A percentile compares a stretch with the other conserved stretches of the same genome.
Conservation (phyloP, 306 rosid species). For the Abrus precatorius region DNA sequence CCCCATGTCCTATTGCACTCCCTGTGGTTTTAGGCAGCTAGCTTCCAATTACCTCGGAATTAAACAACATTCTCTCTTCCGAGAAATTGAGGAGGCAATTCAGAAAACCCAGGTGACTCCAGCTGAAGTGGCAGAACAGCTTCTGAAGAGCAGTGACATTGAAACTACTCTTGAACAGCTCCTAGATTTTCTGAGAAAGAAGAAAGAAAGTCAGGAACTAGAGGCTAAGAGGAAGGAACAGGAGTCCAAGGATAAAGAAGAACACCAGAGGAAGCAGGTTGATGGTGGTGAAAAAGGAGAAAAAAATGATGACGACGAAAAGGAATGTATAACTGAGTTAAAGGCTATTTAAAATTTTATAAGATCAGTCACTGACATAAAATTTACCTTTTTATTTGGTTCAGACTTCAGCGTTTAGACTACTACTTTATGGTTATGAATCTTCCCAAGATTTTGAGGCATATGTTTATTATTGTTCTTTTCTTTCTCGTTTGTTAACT, state of each 20-base stretch:
- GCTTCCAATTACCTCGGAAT: slow-evolving; percentile 53
- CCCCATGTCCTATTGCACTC: slow-evolving; percentile 57
- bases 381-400: not conserved
- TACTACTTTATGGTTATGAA: not conserved
- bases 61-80: slow-evolving; percentile 30
- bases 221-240: slow-evolving; percentile 37
- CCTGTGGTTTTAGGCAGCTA: slow-evolving; percentile 49
- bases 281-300: slow-evolving; percentile 25
- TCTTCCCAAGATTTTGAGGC: not conserved
- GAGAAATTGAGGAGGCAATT: slow-evolving; percentile 46
- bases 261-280: slow-evolving; percentile 3
- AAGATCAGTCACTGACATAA: not conserved
- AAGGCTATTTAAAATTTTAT: not conserved
- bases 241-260: slow-evolving; percentile 19
- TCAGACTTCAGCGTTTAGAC: not conserved
- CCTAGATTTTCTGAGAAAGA: slow-evolving; percentile 17
- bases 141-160: slow-evolving; percentile 45
- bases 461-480: not conserved
- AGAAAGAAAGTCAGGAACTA: slow-evolving; percentile 33
- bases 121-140: slow-evolving; percentile 60
- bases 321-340: not conserved
- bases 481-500: not conserved
- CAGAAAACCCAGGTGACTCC: slow-evolving; percentile 48
- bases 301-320: not conserved
- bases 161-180: slow-evolving; percentile 35